Conservation (phyloP, 129 eudicot species). For the Heracleum sosnowskyi region DNA sequence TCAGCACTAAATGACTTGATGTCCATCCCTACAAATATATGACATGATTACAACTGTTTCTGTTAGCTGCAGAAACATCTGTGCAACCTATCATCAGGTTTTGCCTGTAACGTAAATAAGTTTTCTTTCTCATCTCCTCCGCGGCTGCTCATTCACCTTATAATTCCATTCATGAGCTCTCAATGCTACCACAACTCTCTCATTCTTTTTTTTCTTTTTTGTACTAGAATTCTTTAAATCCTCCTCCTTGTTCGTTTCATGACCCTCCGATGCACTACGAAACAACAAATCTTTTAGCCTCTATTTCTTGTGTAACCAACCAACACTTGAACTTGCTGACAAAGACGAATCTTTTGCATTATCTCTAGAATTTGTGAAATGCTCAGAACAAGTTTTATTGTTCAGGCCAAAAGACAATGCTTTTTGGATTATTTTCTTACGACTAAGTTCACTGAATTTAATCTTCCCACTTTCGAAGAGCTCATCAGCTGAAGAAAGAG, state of each 20-base stretch:
- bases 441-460: neutral
- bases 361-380: too few relatives aligned
- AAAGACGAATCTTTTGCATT: neutral
- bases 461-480: constrained; percentile 14
- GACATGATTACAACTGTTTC: too few relatives aligned
- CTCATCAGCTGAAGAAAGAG: constrained; percentile 9
- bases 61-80: neutral
- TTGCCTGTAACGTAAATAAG: constrained; percentile 14
- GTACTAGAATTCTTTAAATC: neutral
- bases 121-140: constrained; percentile 18
- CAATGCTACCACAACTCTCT: neutral
- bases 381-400: too few relatives aligned
- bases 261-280: neutral
- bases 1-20: too few relatives aligned
- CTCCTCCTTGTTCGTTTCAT: neutral
- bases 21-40: too few relatives aligned
- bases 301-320: constrained; percentile 11
- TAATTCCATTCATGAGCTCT: too few relatives aligned
- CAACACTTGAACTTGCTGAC: neutral
- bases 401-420: too few relatives aligned
- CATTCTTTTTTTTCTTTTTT: neutral
- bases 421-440: too few relatives aligned
- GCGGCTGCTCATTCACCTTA: neutral
- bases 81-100: constrained; percentile 11
- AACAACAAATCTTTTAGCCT: constrained; percentile 7